A percentile compares a stretch with the other conserved stretches of the same genome.
These are phyloP conservation scores for Trichoderma sp. DNA, from an alignment of 2,329 filamentous ascomycete genomes.

Conservation along the genomic window DNA sequence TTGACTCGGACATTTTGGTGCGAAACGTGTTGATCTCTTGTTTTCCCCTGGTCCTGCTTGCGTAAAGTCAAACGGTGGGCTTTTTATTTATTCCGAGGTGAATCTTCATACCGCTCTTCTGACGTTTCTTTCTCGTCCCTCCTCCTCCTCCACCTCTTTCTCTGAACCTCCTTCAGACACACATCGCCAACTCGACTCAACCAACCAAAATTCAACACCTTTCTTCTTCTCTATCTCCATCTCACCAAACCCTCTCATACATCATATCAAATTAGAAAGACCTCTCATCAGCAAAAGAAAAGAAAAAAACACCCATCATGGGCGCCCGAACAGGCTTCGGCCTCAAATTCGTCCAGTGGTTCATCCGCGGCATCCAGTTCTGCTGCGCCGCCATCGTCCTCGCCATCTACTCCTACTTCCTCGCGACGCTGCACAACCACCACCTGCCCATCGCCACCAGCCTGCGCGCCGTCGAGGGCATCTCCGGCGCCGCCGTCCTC, in stretches of 20 bases:
- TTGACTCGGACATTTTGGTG: background rate
- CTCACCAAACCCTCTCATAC: too few species aligned
- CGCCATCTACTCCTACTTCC: conserved; percentile 81
- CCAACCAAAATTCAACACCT: background rate
- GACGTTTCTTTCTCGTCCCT: background rate
- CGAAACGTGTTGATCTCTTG: background rate
- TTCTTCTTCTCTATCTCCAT: background rate
- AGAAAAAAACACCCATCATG: conserved; percentile 34
- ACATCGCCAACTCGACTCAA: background rate
- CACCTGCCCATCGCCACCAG: conserved; percentile 63
- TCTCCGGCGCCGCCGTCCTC: conserved; percentile 72
- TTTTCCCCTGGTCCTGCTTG: background rate
- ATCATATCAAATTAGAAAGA: too few species aligned
- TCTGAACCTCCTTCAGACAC: background rate
- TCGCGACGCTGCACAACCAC: conserved; percentile 70
- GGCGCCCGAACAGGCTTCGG: conserved; percentile 47
- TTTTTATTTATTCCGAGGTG: background rate
- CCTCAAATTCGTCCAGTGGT: conserved; percentile 69
- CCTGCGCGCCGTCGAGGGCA: conserved; percentile 74
- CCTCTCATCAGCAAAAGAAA: background rate
- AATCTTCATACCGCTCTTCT: background rate
- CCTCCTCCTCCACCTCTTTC: background rate
- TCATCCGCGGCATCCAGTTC: conserved; percentile 74
- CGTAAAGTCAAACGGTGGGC: background rate
- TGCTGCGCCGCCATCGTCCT: conserved; percentile 72